Conservation (phyloP, 1,284 basidiomycete genomes). For the Vanrija sp. region DNA sequence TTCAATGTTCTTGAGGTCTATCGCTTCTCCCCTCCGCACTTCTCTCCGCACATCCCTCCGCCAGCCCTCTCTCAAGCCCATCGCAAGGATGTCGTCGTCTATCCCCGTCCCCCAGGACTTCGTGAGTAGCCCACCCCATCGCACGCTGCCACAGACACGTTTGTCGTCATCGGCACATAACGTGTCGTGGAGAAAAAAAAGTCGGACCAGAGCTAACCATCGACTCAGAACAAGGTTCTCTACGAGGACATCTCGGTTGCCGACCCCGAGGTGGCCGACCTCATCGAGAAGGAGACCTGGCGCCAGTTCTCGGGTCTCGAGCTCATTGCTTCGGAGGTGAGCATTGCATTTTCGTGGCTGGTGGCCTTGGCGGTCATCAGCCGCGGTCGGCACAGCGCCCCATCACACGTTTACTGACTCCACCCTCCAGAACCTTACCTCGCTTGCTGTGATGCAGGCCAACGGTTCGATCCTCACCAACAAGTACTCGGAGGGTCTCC, state of each 20-base stretch:
- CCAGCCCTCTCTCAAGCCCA: constrained; percentile 17
- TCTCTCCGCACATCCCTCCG: constrained; percentile 23
- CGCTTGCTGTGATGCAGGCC: constrained; percentile 90
- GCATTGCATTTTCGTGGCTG: constrained; percentile 13
- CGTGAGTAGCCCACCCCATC: constrained; percentile 37
- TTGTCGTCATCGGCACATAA: neutral
- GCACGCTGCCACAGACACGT: neutral
- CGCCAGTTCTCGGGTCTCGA: constrained; percentile 96
- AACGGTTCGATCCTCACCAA: constrained; percentile 99
- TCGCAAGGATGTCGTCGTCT: constrained; percentile 48
- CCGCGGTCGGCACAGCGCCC: neutral
- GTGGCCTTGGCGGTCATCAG: constrained; percentile 1
- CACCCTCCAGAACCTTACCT: constrained; percentile 76
- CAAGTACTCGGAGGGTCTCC: constrained; percentile 96
- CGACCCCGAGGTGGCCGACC: constrained; percentile 91
- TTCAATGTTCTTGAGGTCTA: constrained; percentile 10
- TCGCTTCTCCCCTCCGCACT: constrained; percentile 20
- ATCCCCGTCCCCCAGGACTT: constrained; percentile 53
- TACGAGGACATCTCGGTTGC: constrained; percentile 82
- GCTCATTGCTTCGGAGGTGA: constrained; percentile 46
- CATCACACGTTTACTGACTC: neutral
- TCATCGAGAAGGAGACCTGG: constrained; percentile 99
- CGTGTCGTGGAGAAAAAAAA: neutral
- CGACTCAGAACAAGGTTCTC: constrained; percentile 76
- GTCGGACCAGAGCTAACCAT: neutral